Conservation (phyloP, 2,329 filamentous ascomycete genomes). For the Diaporthe sp. region DNA sequence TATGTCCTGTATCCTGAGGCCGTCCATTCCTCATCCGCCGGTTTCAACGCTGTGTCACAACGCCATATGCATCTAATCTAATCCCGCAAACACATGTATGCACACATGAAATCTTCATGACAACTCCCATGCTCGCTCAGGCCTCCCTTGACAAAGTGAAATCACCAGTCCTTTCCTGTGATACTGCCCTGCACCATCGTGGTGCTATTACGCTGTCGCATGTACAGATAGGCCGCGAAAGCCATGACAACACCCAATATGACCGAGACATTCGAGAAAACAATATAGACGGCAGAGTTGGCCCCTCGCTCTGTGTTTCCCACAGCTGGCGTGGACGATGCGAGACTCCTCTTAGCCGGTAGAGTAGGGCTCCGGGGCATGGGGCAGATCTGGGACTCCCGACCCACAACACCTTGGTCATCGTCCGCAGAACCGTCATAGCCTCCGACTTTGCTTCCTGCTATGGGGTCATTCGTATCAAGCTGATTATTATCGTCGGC, state of each 20-base stretch:
- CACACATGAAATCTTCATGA: neutral
- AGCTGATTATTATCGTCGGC: neutral
- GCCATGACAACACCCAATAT: constrained; percentile 2
- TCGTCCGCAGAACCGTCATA: constrained; percentile 10
- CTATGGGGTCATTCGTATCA: neutral
- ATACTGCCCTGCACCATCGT: neutral
- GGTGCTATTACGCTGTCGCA: constrained; percentile 7
- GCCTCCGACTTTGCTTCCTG: neutral
- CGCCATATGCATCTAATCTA: neutral
- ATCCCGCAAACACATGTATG: neutral
- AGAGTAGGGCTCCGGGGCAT: neutral
- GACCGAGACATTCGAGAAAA: constrained; percentile 15
- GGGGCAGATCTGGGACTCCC: constrained; percentile 9
- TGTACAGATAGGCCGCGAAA: constrained; percentile 23
- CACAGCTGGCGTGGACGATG: neutral
- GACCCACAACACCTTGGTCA: too few species aligned
- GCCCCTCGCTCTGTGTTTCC: neutral
- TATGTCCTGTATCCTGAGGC: neutral
- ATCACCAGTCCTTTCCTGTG: neutral
- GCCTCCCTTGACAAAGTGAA: neutral
- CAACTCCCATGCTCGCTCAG: neutral
- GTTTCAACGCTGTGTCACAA: neutral
- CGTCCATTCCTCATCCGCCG: neutral
- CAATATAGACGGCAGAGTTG: neutral
- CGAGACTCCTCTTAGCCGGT: neutral